Base-by-base conservation (phyloP, 768 basidiomycete genomes). In the Paxillus rubicundulus region DNA sequence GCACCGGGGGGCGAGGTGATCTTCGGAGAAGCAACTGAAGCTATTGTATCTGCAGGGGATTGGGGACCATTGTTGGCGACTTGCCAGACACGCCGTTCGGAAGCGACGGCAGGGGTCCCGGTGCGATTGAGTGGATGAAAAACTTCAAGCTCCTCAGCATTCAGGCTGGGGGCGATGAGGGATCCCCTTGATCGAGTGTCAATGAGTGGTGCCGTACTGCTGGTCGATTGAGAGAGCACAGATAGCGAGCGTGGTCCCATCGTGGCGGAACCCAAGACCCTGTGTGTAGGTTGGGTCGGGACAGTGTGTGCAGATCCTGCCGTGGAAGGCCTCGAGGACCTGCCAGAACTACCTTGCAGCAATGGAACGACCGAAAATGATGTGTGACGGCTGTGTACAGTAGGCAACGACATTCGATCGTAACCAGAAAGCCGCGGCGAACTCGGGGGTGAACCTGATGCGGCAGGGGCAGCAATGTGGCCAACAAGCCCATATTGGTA, bases 401-500 rank as follows among this genome's bases (percentile, higher is more conserved):
- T 61, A 40, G 21, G 44, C 37, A 33, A 52, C 21, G 53, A 65
- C 47, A 52, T 55, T 54, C 53, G 65, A 57, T 55, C 59, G 44
- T 24, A 24, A 6, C 52, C 42, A 38, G 66, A 55, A 6, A 63
- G 41, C 5, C 63, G 65, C 4, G 77, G 74, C 3, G 72, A 70
- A 45, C 72, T 66, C 17, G 71, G 60, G 49, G 63, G 59, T 21
- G 58, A 71, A 34, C 62, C 61, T 0, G 65, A 61, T 2, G 72
- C 70, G 3, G 55, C 58, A 39, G 67, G 67, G 9, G 67, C 57
- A 7, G 57, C 14, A 33, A 69, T 61, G 20, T 75, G 77, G 3
- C 84, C 85, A 21, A 86, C 78, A 38, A 81, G 72, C 16, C 83
- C 84, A 56, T 86, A 86, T 58, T 81, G 74, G 60, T 86, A 86